Evolutionary conservation across 192 early-diverging fungal genomes (phyloP).

Genomic region (Backusella macrospora): DNA sequence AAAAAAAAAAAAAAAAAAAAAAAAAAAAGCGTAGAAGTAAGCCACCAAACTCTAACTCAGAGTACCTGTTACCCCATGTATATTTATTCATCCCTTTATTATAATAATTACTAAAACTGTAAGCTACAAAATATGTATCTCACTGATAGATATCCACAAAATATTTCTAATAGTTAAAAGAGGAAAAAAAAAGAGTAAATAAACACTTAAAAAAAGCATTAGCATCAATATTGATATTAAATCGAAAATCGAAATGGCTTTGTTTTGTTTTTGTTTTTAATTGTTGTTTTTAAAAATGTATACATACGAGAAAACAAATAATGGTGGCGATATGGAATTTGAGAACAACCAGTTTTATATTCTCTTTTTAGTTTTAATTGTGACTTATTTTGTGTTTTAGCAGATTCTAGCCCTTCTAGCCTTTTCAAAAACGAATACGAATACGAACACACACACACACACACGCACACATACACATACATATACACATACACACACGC

Average conservation of each 20-base stretch:
- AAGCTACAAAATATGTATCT: neutral
- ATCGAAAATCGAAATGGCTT: neutral
- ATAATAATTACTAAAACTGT: neutral
- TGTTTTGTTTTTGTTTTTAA: neutral
- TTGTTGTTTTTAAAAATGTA: neutral
- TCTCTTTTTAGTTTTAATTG: too few relatives aligned
- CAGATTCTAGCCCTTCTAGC: neutral
- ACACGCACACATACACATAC: neutral
- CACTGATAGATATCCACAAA: neutral
- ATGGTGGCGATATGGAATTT: neutral
- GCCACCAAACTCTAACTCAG: conserved; percentile 6
- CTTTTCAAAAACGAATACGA: neutral
- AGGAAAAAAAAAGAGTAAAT: neutral
- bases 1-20: conserved; percentile 10
- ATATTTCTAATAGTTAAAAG: neutral
- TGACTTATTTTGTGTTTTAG: neutral
- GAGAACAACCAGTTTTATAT: neutral
- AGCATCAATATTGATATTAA: neutral
- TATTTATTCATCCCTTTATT: conserved; percentile 1
- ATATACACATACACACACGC: neutral
- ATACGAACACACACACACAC: neutral
- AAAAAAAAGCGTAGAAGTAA: neutral
- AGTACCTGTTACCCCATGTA: neutral
- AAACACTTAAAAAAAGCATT: neutral
- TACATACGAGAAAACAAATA: neutral